Evolutionary conservation across 345 rosid genomes (phyloP).

Genomic region (Lumnitzera racemosa): DNA sequence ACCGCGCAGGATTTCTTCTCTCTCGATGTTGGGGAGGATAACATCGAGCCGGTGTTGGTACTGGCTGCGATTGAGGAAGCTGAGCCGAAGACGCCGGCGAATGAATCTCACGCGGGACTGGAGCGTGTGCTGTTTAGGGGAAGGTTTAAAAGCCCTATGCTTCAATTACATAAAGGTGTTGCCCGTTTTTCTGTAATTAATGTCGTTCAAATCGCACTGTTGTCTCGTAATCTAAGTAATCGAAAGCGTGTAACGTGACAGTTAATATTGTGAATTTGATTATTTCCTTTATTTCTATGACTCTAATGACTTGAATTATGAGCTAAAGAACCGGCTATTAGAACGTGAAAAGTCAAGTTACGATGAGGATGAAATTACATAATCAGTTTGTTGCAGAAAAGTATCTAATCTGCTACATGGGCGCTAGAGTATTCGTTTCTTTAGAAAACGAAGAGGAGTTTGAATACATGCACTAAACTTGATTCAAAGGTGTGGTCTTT

Average conservation of each 20-base stretch:
- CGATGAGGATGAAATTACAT: too few species aligned
- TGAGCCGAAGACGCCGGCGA: slow-evolving; percentile 28
- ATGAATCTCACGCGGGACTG: slow-evolving; percentile 14
- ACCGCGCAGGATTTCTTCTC: slow-evolving; percentile 62
- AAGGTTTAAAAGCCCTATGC: slow-evolving; percentile 72
- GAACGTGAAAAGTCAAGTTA: too few species aligned
- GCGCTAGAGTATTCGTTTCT: too few species aligned
- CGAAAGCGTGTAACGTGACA: not conserved
- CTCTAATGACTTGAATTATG: too few species aligned
- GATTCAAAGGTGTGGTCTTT: too few species aligned
- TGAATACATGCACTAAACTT: too few species aligned
- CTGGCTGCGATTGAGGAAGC: slow-evolving; percentile 12
- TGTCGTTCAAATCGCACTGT: not conserved
- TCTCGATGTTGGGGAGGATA: slow-evolving; percentile 34
- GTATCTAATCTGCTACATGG: too few species aligned
- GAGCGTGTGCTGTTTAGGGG: slow-evolving; percentile 75
- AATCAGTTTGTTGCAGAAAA: too few species aligned
- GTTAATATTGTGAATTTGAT: not conserved
- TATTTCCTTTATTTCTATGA: too few species aligned
- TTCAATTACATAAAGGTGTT: slow-evolving; percentile 86
- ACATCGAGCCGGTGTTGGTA: slow-evolving; percentile 6
- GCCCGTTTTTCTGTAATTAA: not conserved
- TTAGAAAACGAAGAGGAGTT: too few species aligned
- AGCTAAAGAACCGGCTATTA: too few species aligned
- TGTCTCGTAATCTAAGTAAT: not conserved